Base-by-base conservation (phyloP, 495 filamentous ascomycete genomes). In the Xylaria sp. region DNA sequence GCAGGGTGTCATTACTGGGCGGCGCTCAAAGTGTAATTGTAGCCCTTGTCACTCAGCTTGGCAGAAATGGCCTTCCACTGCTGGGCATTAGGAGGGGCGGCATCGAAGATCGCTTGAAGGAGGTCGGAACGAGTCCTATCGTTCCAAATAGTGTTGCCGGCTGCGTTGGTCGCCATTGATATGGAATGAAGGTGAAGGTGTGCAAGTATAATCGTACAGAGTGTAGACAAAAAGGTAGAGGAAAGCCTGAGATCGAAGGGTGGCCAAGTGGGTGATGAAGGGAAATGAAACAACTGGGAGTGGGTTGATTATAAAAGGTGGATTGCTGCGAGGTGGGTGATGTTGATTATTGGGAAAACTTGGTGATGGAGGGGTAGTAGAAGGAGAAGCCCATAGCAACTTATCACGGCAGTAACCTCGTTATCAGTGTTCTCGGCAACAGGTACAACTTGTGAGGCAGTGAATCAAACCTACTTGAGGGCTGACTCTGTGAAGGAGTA, bases 101-200 rank as follows among this genome's bases (percentile, higher is more conserved):
- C 67, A 0, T 61, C 68, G 14, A 81, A 69, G 11, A 82, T 33
- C 6, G 78, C 79, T 41, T 77, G 74, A 6, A 81, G 75, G 17
- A 82, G 70, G 14, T 76, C 69, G 19, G 79, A 68, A 44, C 80
- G 80, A n/a, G 79, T 76, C 11, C 78, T 75, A 24, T 77, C 59
- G 19, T 80, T 77, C 79, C 79, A 82, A n/a, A 40, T 58, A 17
- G 79, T 79, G 3, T 33, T 33, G 15, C 59, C 59, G 2, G 35
- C 44, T 35, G 72, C 43, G 26, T 61, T 31, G 58, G 71, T 76
- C 1, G 76, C 50, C 69, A 76, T 19, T 31, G 41, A 31, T 19
- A 61, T 35, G 35, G 17, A 6, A 15, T 62, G 14, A 14, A 31
- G 62, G 19, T n/a, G 21, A 14, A 14, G 29, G 14, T 14, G 26